Conservation (phyloP, 495 filamentous ascomycete species). For the Thermothielavioides terrestris region DNA sequence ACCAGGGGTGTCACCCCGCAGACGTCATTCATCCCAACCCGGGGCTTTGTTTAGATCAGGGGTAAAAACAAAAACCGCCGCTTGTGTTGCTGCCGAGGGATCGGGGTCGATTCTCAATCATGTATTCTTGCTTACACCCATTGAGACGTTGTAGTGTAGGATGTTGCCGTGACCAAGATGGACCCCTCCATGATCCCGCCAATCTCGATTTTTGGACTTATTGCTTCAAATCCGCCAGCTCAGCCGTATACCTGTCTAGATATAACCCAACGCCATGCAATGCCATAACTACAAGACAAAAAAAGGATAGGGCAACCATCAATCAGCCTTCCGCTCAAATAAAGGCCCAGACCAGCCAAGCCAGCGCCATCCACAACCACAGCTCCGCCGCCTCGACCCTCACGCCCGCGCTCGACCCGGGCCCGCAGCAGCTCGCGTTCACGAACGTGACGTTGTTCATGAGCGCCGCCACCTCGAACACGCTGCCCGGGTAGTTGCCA, state of each 20-base stretch:
- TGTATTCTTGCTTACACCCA: too few species aligned
- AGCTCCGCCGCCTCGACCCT: constrained; percentile 6
- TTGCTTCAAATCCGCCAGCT: too few species aligned
- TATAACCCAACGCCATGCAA: constrained; percentile 6
- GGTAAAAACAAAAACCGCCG: neutral
- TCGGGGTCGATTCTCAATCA: too few species aligned
- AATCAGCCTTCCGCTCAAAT: too few species aligned
- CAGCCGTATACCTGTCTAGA: neutral
- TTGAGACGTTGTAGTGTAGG: too few species aligned
- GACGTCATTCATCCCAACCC: constrained; percentile 8
- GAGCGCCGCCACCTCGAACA: constrained; percentile 81
- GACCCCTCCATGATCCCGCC: neutral
- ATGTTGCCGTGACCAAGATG: too few species aligned
- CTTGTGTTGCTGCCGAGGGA: neutral
- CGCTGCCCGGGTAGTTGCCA: constrained; percentile 61
- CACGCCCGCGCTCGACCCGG: constrained; percentile 17
- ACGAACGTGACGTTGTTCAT: constrained; percentile 82
- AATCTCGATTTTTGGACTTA: too few species aligned
- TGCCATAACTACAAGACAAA: constrained; percentile 2
- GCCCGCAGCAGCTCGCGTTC: constrained; percentile 61
- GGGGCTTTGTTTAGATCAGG: constrained; percentile 3
- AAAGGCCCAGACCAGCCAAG: constrained; percentile 8
- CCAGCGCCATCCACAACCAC: constrained; percentile 7
- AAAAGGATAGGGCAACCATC: neutral
- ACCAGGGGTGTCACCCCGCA: constrained; percentile 2